Percentiles rank a stretch among this genome's conserved stretches.
Evolutionary conservation across 129 eudicot genomes (phyloP).

Genomic region (Calendula officinalis): DNA sequence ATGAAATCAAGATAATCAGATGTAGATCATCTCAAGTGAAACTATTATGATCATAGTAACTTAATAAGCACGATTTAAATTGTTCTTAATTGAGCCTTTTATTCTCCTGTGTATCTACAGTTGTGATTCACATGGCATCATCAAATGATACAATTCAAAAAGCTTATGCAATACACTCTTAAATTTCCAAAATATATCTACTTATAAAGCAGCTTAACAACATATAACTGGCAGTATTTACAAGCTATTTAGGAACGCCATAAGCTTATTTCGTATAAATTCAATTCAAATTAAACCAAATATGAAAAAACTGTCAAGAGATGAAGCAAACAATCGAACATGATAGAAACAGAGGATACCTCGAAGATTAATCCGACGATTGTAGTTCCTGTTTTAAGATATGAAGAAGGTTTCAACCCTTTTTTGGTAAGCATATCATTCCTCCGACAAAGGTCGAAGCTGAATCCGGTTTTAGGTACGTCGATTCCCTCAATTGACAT

Average conservation of each 20-base stretch:
- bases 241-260: too few species aligned
- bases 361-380: conserved; percentile 81
- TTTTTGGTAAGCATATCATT: conserved; percentile 75
- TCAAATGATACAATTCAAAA: too few species aligned
- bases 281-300: not conserved
- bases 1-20: conserved; percentile 10
- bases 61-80: not conserved
- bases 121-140: too few species aligned
- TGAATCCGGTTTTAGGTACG: conserved; percentile 68
- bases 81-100: too few species aligned
- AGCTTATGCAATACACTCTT: too few species aligned
- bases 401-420: conserved; percentile 58
- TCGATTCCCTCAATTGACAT: conserved; percentile 47
- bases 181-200: too few species aligned
- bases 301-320: not conserved
- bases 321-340: conserved; percentile 5
- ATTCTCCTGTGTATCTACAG: too few species aligned
- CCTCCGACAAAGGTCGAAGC: conserved; percentile 76
- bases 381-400: conserved; percentile 89
- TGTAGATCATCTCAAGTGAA: conserved; percentile 5
- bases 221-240: too few species aligned
- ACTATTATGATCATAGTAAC: not conserved
- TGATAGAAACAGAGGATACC: conserved; percentile 37
- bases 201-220: too few species aligned
- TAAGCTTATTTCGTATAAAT: conserved; percentile 8